Conservation (phyloP, 1,284 basidiomycete genomes). For the Moniliella sp. region DNA sequence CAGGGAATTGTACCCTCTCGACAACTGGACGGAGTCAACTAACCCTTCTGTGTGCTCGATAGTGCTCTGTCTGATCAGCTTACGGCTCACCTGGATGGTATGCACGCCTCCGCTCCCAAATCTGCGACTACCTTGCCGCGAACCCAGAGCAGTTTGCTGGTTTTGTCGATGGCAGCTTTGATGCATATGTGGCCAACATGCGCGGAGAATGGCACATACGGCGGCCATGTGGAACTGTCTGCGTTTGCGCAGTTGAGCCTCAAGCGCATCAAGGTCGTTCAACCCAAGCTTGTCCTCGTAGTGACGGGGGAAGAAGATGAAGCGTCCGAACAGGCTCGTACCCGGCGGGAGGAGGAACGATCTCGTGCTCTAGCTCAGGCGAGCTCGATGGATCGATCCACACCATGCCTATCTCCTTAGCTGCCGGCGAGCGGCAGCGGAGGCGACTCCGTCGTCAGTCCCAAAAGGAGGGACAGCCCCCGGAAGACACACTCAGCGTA, state of each 20-base stretch:
- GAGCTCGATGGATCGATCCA: no score
- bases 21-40: no score
- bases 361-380: no score
- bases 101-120: conserved; percentile 7
- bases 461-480: background rate
- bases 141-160: conserved; percentile 56
- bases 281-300: conserved; percentile 45
- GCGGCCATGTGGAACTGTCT: conserved; percentile 68
- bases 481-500: background rate
- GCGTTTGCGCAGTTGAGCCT: conserved; percentile 62
- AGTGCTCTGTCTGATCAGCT: conserved; percentile 42
- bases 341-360: conserved; percentile 2
- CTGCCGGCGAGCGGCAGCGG: background rate
- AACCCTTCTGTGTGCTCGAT: background rate
- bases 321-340: conserved; percentile 8
- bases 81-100: conserved; percentile 45
- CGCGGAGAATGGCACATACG: conserved; percentile 50
- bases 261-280: conserved; percentile 67
- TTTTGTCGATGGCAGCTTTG: conserved; percentile 60
- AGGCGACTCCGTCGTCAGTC: background rate
- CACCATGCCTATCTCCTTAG: no score
- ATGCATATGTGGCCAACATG: conserved; percentile 21
- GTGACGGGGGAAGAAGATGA: conserved; percentile 32
- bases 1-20: no score
- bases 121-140: conserved; percentile 54